Evolutionary conservation across 176 grass and related monocot genomes (phyloP).

Genomic region (Zea mays): DNA sequence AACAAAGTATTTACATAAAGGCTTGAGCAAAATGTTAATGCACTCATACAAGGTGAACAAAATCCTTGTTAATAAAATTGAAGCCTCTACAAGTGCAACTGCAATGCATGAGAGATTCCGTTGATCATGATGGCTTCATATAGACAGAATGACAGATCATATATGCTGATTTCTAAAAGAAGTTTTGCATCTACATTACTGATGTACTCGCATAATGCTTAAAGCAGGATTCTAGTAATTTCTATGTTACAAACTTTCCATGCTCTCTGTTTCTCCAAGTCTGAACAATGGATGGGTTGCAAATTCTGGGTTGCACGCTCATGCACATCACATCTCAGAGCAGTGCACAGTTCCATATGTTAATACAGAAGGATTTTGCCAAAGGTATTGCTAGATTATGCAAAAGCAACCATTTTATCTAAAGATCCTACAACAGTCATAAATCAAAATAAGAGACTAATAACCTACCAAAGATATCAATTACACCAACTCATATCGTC

Average conservation of each 20-base stretch:
- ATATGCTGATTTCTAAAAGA: neutral
- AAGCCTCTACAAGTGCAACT: conserved; percentile 32
- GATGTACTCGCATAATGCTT: neutral
- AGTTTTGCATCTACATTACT: conserved; percentile 17
- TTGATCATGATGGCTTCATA: conserved; percentile 43
- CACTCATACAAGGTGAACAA: conserved; percentile 14
- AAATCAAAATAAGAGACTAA: neutral
- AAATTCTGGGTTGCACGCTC: neutral
- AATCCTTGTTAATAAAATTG: conserved; percentile 25
- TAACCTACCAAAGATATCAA: neutral
- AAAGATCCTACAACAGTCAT: neutral
- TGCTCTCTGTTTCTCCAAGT: neutral
- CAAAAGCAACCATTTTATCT: conserved; percentile 13
- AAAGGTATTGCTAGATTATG: neutral
- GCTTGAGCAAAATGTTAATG: neutral
- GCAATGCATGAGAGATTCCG: conserved; percentile 24
- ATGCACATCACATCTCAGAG: neutral
- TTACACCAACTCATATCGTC: neutral
- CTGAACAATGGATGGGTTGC: neutral
- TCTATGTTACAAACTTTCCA: conserved; percentile 10
- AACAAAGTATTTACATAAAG: neutral
- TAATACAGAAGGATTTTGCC: neutral
- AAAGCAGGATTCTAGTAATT: conserved; percentile 3
- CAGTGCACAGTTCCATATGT: neutral
- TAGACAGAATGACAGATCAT: conserved; percentile 18